Evolutionary conservation across 2,329 filamentous ascomycete genomes (phyloP), one percentile per base, ranked within the genome.

Genomic region (Herpotrichia juniperi): DNA sequence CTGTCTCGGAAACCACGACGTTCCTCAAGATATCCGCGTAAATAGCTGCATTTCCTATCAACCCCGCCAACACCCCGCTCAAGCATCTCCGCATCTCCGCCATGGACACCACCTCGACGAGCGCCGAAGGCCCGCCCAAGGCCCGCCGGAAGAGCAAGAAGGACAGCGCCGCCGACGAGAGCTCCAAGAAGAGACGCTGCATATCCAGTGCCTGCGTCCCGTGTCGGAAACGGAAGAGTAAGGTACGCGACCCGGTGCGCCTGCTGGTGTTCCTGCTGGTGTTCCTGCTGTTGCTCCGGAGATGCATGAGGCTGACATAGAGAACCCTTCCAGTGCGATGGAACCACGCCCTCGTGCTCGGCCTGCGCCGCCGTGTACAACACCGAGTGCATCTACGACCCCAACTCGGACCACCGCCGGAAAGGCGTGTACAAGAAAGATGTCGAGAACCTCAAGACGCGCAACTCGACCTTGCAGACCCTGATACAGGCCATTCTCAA

Each of bases 351-450:
- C 5, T 93, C 90, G 64, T 97, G 94, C 71, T 93, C 93, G 7
- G 93, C 94, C n/a, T 99, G 94, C 75, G 87, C 90, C 56, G 96
- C 92, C 62, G 93, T 97, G 48, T 97, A 99, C 71, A 85, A 86
- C 55, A 94, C 90, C 43, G 86, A 90, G 76, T 97, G 94, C 73
- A 82, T 97, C 59, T 97, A 97, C 79, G 93, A 97, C 69, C 93
- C 93, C 3, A 96, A 93, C 69, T 96, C 93, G 52, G 94, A 99
- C 73, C 93, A 97, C 73, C 89, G 94, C 44, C 88, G 94, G 45
- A 97, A 97, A 73, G 94, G 94, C 54, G 94, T 97, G 43, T 97
- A 97, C 74, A 93, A 93, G 68, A 92, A 96, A 75, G 94, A 96
- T 73, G 86, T 89, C 21, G 93, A 96, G 73, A 91, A 85, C 68